A percentile compares a stretch with the other conserved stretches of the same genome.
These are phyloP conservation scores for Emmonsiellopsis sp. DNA, from an alignment of 2,329 filamentous ascomycete species.

Conservation along the genomic window DNA sequence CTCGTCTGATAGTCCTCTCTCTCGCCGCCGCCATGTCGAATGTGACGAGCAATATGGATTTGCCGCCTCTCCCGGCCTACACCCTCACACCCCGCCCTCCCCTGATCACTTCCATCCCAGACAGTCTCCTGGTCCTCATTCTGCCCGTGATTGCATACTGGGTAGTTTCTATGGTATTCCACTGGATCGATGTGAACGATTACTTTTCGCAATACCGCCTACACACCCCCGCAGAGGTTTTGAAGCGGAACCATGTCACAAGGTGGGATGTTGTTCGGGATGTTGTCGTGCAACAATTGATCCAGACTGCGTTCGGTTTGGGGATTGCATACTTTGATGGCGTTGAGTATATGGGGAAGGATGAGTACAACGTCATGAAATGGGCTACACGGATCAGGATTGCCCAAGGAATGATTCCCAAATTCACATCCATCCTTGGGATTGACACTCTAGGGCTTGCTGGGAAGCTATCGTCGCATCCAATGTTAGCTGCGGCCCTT, in stretches of 20 bases:
- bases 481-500: constrained; percentile 64
- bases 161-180: constrained; percentile 75
- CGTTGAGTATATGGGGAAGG: constrained; percentile 63
- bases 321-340: constrained; percentile 64
- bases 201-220: constrained; percentile 84
- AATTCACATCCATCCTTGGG: constrained; percentile 60
- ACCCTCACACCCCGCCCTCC: constrained; percentile 60
- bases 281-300: constrained; percentile 82
- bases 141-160: constrained; percentile 81
- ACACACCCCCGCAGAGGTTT: constrained; percentile 86
- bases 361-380: constrained; percentile 77
- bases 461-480: constrained; percentile 63
- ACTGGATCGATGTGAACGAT: constrained; percentile 76
- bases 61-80: constrained; percentile 83
- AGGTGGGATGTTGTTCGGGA: constrained; percentile 81
- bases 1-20: neutral
- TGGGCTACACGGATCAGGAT: constrained; percentile 80
- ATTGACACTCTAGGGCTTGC: constrained; percentile 68
- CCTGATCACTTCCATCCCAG: constrained; percentile 68
- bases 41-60: constrained; percentile 37
- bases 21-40: constrained; percentile 15
- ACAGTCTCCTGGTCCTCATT: constrained; percentile 68
- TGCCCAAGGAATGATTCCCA: constrained; percentile 68
- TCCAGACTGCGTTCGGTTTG: constrained; percentile 68
- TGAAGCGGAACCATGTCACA: constrained; percentile 76